Percentiles rank a stretch among this genome's conserved stretches.
Conservation (phyloP, 352 stramenopile species). For the Globisporangium megalacanthum region DNA sequence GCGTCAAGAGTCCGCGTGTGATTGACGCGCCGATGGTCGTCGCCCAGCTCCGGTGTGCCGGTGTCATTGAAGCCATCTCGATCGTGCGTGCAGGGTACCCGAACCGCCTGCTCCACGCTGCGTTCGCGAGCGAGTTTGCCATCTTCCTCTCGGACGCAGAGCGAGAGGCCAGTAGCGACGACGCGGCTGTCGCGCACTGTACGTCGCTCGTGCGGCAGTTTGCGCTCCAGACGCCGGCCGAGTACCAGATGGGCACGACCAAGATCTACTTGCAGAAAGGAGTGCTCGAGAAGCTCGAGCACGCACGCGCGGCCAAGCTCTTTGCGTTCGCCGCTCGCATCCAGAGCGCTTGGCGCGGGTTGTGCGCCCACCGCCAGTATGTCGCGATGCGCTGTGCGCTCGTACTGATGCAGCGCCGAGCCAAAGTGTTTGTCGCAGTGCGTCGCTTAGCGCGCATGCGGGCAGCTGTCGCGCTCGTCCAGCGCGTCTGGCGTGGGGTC, state of each 20-base stretch:
- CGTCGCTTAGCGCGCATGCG: slow-evolving; percentile 27
- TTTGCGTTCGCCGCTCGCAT: slow-evolving; percentile 59
- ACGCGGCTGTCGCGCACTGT: slow-evolving; percentile 42
- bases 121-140: slow-evolving; percentile 54
- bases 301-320: slow-evolving; percentile 54
- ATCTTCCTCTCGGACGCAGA: slow-evolving; percentile 53
- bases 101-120: slow-evolving; percentile 75
- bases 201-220: slow-evolving; percentile 53
- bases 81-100: slow-evolving; percentile 75
- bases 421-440: slow-evolving; percentile 38
- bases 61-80: slow-evolving; percentile 75
- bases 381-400: slow-evolving; percentile 28
- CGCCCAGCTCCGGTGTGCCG: slow-evolving; percentile 71
- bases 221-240: slow-evolving; percentile 45
- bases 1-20: slow-evolving; percentile 47
- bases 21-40: slow-evolving; percentile 74
- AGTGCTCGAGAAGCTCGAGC: slow-evolving; percentile 67
- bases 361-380: slow-evolving; percentile 31
- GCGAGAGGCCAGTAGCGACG: slow-evolving; percentile 14
- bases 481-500: slow-evolving; percentile 33
- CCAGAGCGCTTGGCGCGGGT: slow-evolving; percentile 55
- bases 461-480: slow-evolving; percentile 14
- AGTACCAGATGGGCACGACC: slow-evolving; percentile 78
- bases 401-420: slow-evolving; percentile 38
- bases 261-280: slow-evolving; percentile 88